Conservation (phyloP, 495 filamentous ascomycete species). For the Pyrenula massariospora region DNA sequence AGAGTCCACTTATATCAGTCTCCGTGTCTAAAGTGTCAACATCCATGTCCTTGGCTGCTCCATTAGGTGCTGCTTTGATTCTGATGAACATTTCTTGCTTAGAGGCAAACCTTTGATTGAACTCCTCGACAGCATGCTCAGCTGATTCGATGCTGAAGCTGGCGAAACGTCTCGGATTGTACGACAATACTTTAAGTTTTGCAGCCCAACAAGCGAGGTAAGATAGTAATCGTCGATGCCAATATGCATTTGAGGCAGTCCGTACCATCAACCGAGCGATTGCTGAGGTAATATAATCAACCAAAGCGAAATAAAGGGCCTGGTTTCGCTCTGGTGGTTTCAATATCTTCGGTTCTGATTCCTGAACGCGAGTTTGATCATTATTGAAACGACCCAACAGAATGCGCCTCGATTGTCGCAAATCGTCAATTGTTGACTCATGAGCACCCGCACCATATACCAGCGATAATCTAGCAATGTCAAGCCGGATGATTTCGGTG, state of each 20-base stretch:
- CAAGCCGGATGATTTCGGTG: neutral
- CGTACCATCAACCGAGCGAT: slow-evolving; percentile 2
- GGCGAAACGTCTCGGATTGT: slow-evolving; percentile 1
- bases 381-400: neutral
- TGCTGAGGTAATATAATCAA: slow-evolving; percentile 9
- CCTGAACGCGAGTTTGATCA: slow-evolving; percentile 1
- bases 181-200: slow-evolving; percentile 5
- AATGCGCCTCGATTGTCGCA: neutral
- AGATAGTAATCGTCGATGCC: slow-evolving; percentile 1
- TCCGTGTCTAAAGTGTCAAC: neutral
- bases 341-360: slow-evolving; percentile 1
- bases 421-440: neutral
- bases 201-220: slow-evolving; percentile 6
- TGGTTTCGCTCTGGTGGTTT: slow-evolving; percentile 1
- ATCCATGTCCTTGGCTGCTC: neutral
- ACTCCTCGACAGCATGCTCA: neutral
- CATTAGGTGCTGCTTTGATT: neutral
- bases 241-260: slow-evolving; percentile 3
- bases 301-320: slow-evolving; percentile 4
- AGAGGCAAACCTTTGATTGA: neutral
- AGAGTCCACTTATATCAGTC: neutral
- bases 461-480: neutral
- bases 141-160: slow-evolving; percentile 1
- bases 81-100: neutral
- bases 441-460: neutral